phyloP scores from a whole-genome alignment of 257 asterid species.

The Nicotiana knightiana region DNA sequence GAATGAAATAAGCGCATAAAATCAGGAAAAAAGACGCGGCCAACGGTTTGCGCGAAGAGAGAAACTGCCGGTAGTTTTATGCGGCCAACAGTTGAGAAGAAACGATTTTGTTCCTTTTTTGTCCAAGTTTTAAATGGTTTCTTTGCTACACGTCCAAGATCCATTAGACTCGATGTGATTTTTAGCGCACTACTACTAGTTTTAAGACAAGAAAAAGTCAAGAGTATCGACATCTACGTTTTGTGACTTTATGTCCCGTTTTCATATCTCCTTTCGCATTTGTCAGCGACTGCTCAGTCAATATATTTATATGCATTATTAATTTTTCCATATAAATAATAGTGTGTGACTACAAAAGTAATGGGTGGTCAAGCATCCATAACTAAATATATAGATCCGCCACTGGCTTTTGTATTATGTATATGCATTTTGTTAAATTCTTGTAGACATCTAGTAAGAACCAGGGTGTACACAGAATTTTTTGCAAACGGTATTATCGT shows the following conservation, averaged over 20 bases:
- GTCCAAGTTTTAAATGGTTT: background rate
- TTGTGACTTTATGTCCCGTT: background rate
- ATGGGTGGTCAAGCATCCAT: too few relatives aligned
- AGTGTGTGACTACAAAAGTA: too few relatives aligned
- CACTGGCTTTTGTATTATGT: too few relatives aligned
- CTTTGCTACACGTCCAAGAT: background rate
- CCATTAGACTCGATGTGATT: background rate
- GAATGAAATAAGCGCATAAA: background rate
- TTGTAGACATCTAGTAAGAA: too few relatives aligned
- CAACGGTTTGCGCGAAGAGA: slow-evolving; percentile 11
- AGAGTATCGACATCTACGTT: background rate
- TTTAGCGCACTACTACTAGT: background rate
- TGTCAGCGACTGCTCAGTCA: too few relatives aligned
- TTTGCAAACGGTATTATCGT: too few relatives aligned
- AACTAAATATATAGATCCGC: too few relatives aligned
- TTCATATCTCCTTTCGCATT: background rate
- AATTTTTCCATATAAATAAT: too few relatives aligned
- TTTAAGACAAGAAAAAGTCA: background rate
- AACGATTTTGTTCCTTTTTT: background rate
- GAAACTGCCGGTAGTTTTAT: slow-evolving; percentile 33
- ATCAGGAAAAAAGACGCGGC: slow-evolving; percentile 19
- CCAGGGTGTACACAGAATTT: too few relatives aligned
- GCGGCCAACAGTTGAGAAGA: slow-evolving; percentile 33
- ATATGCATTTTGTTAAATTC: too few relatives aligned
- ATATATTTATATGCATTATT: too few relatives aligned